phyloP scores from a whole-genome alignment of 805 yeast species.

The Middelhovenomyces tepae region DNA sequence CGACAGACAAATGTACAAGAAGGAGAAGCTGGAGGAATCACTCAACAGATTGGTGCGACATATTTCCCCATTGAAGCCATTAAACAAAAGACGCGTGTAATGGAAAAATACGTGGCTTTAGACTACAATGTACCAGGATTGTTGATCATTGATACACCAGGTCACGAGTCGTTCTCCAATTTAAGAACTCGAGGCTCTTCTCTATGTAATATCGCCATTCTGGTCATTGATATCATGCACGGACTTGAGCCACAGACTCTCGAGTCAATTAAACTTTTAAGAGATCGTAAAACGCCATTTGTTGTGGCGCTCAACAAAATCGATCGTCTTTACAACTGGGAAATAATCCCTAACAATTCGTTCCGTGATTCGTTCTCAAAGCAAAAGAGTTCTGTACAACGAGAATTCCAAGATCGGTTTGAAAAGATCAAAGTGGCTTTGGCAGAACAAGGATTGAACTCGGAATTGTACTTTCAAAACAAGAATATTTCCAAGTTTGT shows the following conservation, averaged over 20 bases:
- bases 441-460: slow-evolving; percentile 97
- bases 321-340: slow-evolving; percentile 96
- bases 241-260: slow-evolving; percentile 97
- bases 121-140: slow-evolving; percentile 92
- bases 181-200: slow-evolving; percentile 98
- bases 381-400: slow-evolving; percentile 78
- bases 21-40: slow-evolving; percentile 99
- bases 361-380: slow-evolving; percentile 87
- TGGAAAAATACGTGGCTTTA: slow-evolving; percentile 77
- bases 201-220: slow-evolving; percentile 95
- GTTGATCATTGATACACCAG: slow-evolving; percentile 96
- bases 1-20: slow-evolving; percentile 99
- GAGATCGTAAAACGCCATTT: slow-evolving; percentile 97
- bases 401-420: slow-evolving; percentile 84
- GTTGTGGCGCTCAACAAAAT: slow-evolving; percentile 95
- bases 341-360: slow-evolving; percentile 79
- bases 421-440: slow-evolving; percentile 80
- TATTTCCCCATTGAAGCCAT: slow-evolving; percentile 97
- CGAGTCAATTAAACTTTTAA: slow-evolving; percentile 82
- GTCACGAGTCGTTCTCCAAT: slow-evolving; percentile 98
- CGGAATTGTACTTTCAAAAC: slow-evolving; percentile 93
- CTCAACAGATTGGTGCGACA: slow-evolving; percentile 99
- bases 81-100: slow-evolving; percentile 80
- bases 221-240: slow-evolving; percentile 98
- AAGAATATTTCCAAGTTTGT: slow-evolving; percentile 88